These are phyloP conservation scores for Capillidium heterosporum DNA, from an alignment of 371 early-diverging fungal species.

Conservation along the genomic window DNA sequence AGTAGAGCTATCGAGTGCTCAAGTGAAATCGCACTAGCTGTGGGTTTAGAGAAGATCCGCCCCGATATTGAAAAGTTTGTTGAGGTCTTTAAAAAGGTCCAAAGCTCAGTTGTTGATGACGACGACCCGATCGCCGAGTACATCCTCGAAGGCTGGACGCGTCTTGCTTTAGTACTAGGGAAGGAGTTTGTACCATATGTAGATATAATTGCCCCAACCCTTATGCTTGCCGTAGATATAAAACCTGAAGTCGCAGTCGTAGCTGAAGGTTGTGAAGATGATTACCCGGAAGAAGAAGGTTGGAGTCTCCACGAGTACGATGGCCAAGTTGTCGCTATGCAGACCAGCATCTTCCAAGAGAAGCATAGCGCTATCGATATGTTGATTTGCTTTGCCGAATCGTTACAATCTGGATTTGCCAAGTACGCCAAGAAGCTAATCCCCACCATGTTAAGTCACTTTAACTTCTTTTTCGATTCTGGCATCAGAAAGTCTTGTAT, in stretches of 20 bases:
- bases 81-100: slow-evolving; percentile 57
- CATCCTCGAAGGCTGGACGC: slow-evolving; percentile 87
- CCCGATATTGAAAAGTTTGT: slow-evolving; percentile 61
- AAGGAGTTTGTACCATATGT: slow-evolving; percentile 85
- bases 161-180: slow-evolving; percentile 87
- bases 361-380: slow-evolving; percentile 95
- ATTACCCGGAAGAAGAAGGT: slow-evolving; percentile 80
- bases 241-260: slow-evolving; percentile 87
- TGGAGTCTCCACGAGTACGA: slow-evolving; percentile 85
- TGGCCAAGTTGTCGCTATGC: slow-evolving; percentile 86
- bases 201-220: slow-evolving; percentile 83
- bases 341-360: slow-evolving; percentile 85
- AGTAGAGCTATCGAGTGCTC: slow-evolving; percentile 95
- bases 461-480: slow-evolving; percentile 93
- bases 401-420: slow-evolving; percentile 74
- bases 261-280: slow-evolving; percentile 70
- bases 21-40: slow-evolving; percentile 69
- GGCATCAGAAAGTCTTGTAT: slow-evolving; percentile 85
- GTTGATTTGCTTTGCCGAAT: slow-evolving; percentile 83
- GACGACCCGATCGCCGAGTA: slow-evolving; percentile 87
- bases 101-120: slow-evolving; percentile 56
- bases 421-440: slow-evolving; percentile 64
- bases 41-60: slow-evolving; percentile 71
- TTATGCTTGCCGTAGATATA: slow-evolving; percentile 59
- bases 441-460: slow-evolving; percentile 65